Evolutionary conservation across 192 early-diverging fungal genomes (phyloP), one percentile per base, ranked within the genome.

Genomic region (Coemansia sp.): DNA sequence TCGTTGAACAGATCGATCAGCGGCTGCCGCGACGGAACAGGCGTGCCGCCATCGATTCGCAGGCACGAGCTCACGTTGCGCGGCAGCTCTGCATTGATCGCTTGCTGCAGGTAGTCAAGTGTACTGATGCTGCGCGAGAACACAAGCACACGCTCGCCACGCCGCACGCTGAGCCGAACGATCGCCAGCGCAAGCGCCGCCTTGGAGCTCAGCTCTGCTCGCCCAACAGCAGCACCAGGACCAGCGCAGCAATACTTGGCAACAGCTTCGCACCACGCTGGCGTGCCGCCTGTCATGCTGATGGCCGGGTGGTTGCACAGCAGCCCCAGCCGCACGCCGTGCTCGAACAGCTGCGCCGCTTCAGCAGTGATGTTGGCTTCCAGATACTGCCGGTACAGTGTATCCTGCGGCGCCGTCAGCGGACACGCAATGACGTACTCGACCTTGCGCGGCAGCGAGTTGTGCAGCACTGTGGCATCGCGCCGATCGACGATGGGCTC

Each of bases 221-320:
- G 40, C 40, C 18, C 15, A 10, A 43, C 18, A 1, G 15, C 1
- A 18, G 40, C 40, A 43, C 15, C 40, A 43, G 18, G 9, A 5
- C 18, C 40, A 43, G 40, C 3, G 40, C 33, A 2, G n/a, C 42
- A 7, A 10, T 28, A n/a, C n/a, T n/a, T n/a, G n/a, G 21, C 48
- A 0, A 51, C 48, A 6, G 6, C 9, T 1, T 21, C 48, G 2
- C 23, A 21, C 48, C 48, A 51, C 48, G 8, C 48, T 7, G 48
- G 23, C 7, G 48, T 26, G 3, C 4, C 48, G 23, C 23, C 48
- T 7, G 35, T 74, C 35, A 70, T 61, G 56, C 84, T 86, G 10
- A 86, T 74, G 1, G 84, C 77, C 1, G 90, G 90, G 57, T 91
- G 90, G 42, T 89, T 89, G 64, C 90, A 91, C 9, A 91, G 86